A percentile compares a stretch with the other conserved stretches of the same genome.
Conservation (phyloP, 164 flowering plant genomes). For the Magnolia sinica region DNA sequence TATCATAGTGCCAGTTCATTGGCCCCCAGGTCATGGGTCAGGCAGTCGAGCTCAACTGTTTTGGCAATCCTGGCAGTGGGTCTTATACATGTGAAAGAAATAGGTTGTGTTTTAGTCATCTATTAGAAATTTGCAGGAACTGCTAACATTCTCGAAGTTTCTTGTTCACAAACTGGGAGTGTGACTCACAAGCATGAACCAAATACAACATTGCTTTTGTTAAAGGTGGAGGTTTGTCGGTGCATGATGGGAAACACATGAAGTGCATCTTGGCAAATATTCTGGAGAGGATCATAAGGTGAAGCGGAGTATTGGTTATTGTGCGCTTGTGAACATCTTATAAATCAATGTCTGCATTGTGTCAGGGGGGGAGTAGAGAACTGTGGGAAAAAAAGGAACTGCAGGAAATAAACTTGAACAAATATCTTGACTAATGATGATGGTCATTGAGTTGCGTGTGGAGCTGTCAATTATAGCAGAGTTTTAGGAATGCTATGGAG, state of each 20-base stretch:
- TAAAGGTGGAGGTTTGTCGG: no score
- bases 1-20: no score
- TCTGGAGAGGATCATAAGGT: no score
- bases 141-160: no score
- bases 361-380: not conserved
- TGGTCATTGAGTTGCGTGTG: not conserved
- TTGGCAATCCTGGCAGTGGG: not conserved
- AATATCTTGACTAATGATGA: not conserved
- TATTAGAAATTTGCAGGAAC: not conserved
- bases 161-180: no score
- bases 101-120: not conserved
- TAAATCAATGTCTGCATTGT: not conserved
- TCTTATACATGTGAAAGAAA: not conserved
- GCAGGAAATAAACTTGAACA: not conserved
- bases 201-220: no score
- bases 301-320: not conserved
- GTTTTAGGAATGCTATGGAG: not conserved
- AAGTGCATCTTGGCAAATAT: no score
- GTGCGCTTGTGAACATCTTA: not conserved
- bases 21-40: no score
- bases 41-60: no score
- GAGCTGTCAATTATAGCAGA: not conserved
- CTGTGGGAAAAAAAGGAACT: not conserved
- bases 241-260: no score
- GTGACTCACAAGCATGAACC: no score